Conservation (phyloP, 345 rosid genomes). For the Luvunga scandens region DNA sequence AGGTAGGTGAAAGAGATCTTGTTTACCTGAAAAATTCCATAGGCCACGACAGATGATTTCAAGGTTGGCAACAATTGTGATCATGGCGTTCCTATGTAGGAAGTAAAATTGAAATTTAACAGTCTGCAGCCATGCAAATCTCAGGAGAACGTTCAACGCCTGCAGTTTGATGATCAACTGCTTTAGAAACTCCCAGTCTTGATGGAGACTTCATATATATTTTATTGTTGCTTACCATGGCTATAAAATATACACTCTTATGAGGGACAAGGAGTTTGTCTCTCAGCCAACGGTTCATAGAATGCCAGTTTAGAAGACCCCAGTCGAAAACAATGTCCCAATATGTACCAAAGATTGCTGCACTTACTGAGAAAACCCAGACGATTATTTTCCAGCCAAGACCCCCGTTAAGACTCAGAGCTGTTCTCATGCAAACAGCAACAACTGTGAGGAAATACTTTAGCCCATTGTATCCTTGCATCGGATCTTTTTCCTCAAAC, state of each 20-base stretch:
- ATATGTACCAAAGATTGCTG: slow-evolving; percentile 51
- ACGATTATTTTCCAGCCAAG: slow-evolving; percentile 39
- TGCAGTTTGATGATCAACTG: slow-evolving; percentile 17
- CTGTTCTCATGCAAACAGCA: slow-evolving; percentile 59
- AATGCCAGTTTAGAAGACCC: slow-evolving; percentile 59
- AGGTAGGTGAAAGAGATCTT: background rate
- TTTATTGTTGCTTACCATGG: slow-evolving; percentile 41
- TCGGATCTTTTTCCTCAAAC: slow-evolving; percentile 52
- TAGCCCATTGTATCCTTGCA: slow-evolving; percentile 58
- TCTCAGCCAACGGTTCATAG: slow-evolving; percentile 58
- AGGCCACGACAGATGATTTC: slow-evolving; percentile 74
- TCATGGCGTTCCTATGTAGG: slow-evolving; percentile 37
- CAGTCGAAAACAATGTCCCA: slow-evolving; percentile 73
- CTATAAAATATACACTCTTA: slow-evolving; percentile 45
- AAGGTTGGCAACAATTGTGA: slow-evolving; percentile 54
- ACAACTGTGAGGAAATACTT: slow-evolving; percentile 54
- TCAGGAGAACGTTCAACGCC: slow-evolving; percentile 50
- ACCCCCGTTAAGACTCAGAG: slow-evolving; percentile 35
- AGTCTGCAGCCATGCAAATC: slow-evolving; percentile 69
- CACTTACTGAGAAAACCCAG: slow-evolving; percentile 42
- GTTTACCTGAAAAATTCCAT: slow-evolving; percentile 71
- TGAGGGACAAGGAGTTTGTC: slow-evolving; percentile 60
- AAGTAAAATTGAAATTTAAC: slow-evolving; percentile 23
- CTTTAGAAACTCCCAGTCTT: background rate
- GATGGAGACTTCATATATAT: background rate